Conservation (phyloP, 2,329 filamentous ascomycete species). For the Ascochyta fabae region DNA sequence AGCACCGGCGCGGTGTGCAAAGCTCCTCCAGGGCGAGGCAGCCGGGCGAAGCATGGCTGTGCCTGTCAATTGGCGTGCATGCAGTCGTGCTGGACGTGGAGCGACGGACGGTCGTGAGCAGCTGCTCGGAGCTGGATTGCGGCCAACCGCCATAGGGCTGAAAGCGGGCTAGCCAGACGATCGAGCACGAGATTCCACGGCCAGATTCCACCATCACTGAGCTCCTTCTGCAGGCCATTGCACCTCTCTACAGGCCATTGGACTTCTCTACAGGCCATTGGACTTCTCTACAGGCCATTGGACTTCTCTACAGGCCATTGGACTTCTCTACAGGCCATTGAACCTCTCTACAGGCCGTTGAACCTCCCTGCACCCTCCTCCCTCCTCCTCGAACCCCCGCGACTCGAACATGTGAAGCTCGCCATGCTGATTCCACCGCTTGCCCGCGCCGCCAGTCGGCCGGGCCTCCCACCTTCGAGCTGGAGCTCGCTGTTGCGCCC, state of each 20-base stretch:
- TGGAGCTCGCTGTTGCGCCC: slow-evolving; percentile 27
- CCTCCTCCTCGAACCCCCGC: background rate
- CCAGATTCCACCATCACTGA: slow-evolving; percentile 21
- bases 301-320: slow-evolving; percentile 6
- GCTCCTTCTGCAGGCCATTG: slow-evolving; percentile 11
- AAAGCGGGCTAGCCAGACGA: slow-evolving; percentile 14
- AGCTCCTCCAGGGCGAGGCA: slow-evolving; percentile 35
- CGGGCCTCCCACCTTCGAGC: slow-evolving; percentile 28
- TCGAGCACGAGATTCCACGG: slow-evolving; percentile 8
- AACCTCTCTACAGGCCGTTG: slow-evolving; percentile 14
- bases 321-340: slow-evolving; percentile 13
- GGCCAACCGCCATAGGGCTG: slow-evolving; percentile 17
- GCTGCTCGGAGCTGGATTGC: slow-evolving; percentile 14
- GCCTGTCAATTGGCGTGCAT: slow-evolving; percentile 33
- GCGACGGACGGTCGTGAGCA: background rate
- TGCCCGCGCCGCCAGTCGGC: slow-evolving; percentile 43
- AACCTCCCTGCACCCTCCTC: slow-evolving; percentile 8
- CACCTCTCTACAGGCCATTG: slow-evolving; percentile 13
- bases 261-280: slow-evolving; percentile 14
- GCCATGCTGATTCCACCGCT: slow-evolving; percentile 47
- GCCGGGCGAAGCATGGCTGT: slow-evolving; percentile 42
- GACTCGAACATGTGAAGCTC: slow-evolving; percentile 32
- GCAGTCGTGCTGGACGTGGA: slow-evolving; percentile 11
- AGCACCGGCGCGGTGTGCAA: slow-evolving; percentile 28
- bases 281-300: slow-evolving; percentile 13